A percentile compares a stretch with the other conserved stretches of the same genome.
These are phyloP conservation scores for Backusella australiensis DNA, from an alignment of 192 early-diverging fungal genomes.

Conservation along the genomic window DNA sequence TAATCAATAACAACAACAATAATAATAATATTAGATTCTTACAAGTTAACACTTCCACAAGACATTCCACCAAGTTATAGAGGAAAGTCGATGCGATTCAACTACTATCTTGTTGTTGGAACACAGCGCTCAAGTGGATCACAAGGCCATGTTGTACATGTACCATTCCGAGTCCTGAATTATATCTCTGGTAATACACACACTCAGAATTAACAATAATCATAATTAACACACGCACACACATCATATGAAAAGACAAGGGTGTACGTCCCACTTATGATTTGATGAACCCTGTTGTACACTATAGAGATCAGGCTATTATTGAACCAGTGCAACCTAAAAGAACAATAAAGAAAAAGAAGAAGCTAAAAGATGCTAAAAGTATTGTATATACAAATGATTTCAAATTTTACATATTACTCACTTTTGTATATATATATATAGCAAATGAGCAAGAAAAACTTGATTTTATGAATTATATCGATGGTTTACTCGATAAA, in stretches of 20 bases:
- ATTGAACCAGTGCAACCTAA: conserved; percentile 35
- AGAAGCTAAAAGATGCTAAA: background rate
- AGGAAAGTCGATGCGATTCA: conserved; percentile 63
- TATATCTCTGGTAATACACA: conserved; percentile 37
- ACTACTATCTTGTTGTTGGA: conserved; percentile 67
- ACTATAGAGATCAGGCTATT: conserved; percentile 62
- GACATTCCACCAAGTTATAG: conserved; percentile 65
- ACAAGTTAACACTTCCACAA: conserved; percentile 56
- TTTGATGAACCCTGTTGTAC: conserved; percentile 69
- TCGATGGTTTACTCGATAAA: conserved; percentile 38
- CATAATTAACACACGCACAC: background rate
- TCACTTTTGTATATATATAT: conserved; percentile 14
- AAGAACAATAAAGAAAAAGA: conserved; percentile 36
- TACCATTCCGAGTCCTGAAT: conserved; percentile 69
- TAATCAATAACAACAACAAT: background rate
- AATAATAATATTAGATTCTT: conserved; percentile 42
- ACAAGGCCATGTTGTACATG: conserved; percentile 54
- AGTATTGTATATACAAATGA: background rate
- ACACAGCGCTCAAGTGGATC: conserved; percentile 47
- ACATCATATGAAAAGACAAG: conserved; percentile 38
- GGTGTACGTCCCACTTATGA: conserved; percentile 69
- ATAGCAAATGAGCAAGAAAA: background rate
- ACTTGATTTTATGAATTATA: conserved; percentile 46
- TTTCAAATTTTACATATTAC: background rate
- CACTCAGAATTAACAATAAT: background rate